Evolutionary conservation across 371 early-diverging fungal species (phyloP), one percentile per base, ranked within the genome.

Genomic region (Encephalitozoon cuniculi): DNA sequence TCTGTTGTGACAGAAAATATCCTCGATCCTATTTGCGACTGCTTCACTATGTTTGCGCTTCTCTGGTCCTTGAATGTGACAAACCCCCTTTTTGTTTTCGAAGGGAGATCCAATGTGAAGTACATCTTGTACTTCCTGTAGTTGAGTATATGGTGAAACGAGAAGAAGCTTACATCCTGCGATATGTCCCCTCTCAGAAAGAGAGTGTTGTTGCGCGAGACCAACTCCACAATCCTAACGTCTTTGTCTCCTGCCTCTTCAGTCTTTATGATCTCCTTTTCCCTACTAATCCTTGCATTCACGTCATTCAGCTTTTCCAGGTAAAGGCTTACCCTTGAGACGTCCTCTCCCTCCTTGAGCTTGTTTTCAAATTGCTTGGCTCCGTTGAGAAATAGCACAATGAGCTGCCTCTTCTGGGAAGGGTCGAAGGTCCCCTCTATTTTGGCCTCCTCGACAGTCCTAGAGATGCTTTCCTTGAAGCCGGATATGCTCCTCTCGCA

Each of bases 51-150:
- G 54, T 64, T 79, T 11, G 84, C 80, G 21, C 52, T 63, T 54
- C 74, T 68, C 21, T 63, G 40, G 21, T 69, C 69, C 67, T 77
- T 69, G 54, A 86, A 83, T 12, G 83, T 82, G 4, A 84, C 83
- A 79, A 86, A 83, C 23, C 79, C 86, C 53, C 46, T 68, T 55
- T 68, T 74, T 25, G 79, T 74, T 6, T 63, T 51, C 4, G 76
- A 18, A 8, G 86, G 86, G 21, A 86, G 67, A 53, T 81, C 82
- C 12, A 81, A 41, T 21, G 65, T 70, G 70, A 85, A 83, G 39
- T 71, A 67, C 25, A 52, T 55, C 51, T 78, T 77, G 52, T 65
- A 40, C 28, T 76, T 63, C 8, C 39, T 32, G 11, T 78, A 37
- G 41, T 79, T 34, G 37, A 82, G 32, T 26, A 85, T 39, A 30